Conservation (phyloP, 805 yeast genomes). For the Ogataea henricii region DNA sequence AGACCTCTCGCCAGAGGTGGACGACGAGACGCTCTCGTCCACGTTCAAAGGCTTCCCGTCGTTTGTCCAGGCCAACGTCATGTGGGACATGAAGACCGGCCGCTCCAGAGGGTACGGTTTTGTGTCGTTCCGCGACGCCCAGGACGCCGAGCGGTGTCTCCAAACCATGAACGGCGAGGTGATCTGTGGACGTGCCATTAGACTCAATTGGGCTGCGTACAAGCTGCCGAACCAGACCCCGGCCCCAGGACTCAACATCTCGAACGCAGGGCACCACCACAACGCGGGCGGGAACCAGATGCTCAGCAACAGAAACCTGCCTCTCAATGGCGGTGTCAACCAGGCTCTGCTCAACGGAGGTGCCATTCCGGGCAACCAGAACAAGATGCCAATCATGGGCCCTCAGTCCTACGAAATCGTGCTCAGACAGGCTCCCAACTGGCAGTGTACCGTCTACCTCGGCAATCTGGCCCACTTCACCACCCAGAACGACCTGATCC, state of each 20-base stretch:
- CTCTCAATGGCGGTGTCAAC: slow-evolving; percentile 7
- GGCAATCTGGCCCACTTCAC: slow-evolving; percentile 83
- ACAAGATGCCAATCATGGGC: slow-evolving; percentile 20
- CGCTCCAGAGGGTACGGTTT: slow-evolving; percentile 92
- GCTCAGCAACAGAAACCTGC: slow-evolving; percentile 8
- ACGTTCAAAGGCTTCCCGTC: slow-evolving; percentile 61
- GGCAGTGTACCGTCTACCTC: slow-evolving; percentile 84
- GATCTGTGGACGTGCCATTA: slow-evolving; percentile 72
- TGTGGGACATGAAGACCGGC: slow-evolving; percentile 97
- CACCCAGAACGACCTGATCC: slow-evolving; percentile 70
- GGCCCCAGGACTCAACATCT: slow-evolving; percentile 21
- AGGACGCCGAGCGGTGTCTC: slow-evolving; percentile 75
- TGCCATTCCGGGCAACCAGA: slow-evolving; percentile 5
- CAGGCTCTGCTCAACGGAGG: slow-evolving; percentile 12
- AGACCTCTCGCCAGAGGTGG: slow-evolving; percentile 78
- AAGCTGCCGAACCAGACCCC: slow-evolving; percentile 45
- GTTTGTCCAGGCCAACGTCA: slow-evolving; percentile 81
- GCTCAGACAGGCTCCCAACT: slow-evolving; percentile 74
- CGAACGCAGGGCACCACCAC: slow-evolving; percentile 16
- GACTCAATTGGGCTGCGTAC: slow-evolving; percentile 89
- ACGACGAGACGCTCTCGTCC: slow-evolving; percentile 66
- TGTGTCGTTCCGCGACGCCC: slow-evolving; percentile 66
- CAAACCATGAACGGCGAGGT: slow-evolving; percentile 71
- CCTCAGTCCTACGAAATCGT: slow-evolving; percentile 60
- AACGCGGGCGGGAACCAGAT: slow-evolving; percentile 12